These are phyloP conservation scores for Zygotorulaspora sp. DNA, from an alignment of 805 yeast genomes.

Conservation along the genomic window DNA sequence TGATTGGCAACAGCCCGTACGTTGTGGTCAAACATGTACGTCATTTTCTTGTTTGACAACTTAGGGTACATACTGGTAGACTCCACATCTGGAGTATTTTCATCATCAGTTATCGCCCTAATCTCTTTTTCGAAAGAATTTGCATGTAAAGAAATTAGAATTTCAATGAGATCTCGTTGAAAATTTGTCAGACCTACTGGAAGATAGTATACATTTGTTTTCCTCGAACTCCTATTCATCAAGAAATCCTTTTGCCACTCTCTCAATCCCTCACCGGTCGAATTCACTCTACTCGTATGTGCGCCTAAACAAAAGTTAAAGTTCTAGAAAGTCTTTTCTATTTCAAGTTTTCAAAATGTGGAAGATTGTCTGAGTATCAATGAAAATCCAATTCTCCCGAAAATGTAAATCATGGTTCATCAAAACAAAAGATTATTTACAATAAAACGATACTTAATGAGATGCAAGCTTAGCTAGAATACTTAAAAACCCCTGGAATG, in stretches of 20 bases:
- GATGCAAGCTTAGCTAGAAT: too few relatives aligned
- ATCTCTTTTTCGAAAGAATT: constrained; percentile 28
- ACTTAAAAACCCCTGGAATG: constrained; percentile 5
- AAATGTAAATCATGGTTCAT: too few relatives aligned
- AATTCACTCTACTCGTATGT: too few relatives aligned
- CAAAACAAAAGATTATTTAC: too few relatives aligned
- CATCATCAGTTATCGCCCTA: constrained; percentile 6
- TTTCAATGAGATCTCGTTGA: constrained; percentile 43
- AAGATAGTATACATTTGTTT: constrained; percentile 23
- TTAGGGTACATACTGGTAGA: constrained; percentile 22
- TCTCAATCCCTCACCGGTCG: too few relatives aligned
- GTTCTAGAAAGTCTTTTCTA: too few relatives aligned
- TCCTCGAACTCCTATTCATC: constrained; percentile 3
- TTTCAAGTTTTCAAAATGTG: too few relatives aligned
- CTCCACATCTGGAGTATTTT: constrained; percentile 2
- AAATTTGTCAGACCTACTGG: constrained; percentile 43
- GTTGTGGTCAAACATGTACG: constrained; percentile 35
- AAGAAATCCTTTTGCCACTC: too few relatives aligned
- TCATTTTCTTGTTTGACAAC: constrained; percentile 37
- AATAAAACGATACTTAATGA: too few relatives aligned
- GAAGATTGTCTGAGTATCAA: too few relatives aligned
- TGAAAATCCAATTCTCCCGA: too few relatives aligned
- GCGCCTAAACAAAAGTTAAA: too few relatives aligned
- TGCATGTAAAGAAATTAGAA: constrained; percentile 42
- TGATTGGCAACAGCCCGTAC: constrained; percentile 53